phyloP scores from a whole-genome alignment of 306 rosid genomes.

The Bauhinia variegata region DNA sequence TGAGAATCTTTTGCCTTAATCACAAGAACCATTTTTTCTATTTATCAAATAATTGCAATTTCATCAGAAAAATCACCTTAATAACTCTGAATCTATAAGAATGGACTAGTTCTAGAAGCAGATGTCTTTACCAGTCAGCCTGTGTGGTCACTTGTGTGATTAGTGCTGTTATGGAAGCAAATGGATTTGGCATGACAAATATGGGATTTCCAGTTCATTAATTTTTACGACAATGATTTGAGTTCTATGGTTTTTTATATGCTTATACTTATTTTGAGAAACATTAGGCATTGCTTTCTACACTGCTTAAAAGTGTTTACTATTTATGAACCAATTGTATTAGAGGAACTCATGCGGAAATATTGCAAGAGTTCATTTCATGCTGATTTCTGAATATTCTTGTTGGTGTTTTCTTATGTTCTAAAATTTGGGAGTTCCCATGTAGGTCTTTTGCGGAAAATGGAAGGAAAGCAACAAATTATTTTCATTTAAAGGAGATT shows the following conservation, averaged over 20 bases:
- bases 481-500: conserved; percentile 88
- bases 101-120: no score
- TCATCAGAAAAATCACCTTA: no score
- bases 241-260: not conserved
- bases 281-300: conserved; percentile 1
- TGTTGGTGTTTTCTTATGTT: conserved; percentile 26
- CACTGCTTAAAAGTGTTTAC: not conserved
- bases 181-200: no score
- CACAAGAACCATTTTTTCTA: no score
- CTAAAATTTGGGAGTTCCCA: conserved; percentile 28
- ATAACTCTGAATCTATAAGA: no score
- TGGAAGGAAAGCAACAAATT: conserved; percentile 67
- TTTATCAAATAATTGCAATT: no score
- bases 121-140: no score
- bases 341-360: not conserved
- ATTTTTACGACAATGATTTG: no score
- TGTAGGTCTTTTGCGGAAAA: conserved; percentile 78
- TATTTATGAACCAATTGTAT: not conserved
- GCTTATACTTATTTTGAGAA: not conserved
- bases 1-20: no score
- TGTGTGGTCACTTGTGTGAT: no score
- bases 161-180: no score
- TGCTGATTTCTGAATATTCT: conserved; percentile 25
- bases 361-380: not conserved
- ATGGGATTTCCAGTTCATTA: no score